A percentile compares a stretch with the other conserved stretches of the same genome.
Evolutionary conservation across 345 rosid species (phyloP).

Genomic region (Syzygium aromaticum): DNA sequence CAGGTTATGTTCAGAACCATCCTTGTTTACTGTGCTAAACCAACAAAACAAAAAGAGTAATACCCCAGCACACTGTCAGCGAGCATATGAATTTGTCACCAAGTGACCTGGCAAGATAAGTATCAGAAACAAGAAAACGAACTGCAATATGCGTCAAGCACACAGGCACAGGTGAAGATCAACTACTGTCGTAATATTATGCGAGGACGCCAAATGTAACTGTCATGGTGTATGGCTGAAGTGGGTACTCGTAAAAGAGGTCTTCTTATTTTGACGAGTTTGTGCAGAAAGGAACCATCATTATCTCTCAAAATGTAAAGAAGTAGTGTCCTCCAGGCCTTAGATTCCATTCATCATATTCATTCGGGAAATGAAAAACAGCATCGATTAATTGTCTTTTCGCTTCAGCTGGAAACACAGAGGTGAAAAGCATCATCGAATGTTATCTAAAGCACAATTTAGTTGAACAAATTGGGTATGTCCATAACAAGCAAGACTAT

Average conservation of each 20-base stretch:
- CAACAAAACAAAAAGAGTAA: too few relatives aligned
- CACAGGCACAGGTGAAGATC: too few relatives aligned
- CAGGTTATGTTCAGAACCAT: too few relatives aligned
- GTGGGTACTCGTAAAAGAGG: conserved; percentile 79
- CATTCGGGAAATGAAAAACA: conserved; percentile 36
- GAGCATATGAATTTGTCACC: too few relatives aligned
- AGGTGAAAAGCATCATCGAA: background rate
- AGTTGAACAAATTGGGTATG: background rate
- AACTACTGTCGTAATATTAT: too few relatives aligned
- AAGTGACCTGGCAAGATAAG: too few relatives aligned
- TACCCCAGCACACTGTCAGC: too few relatives aligned
- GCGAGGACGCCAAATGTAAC: conserved; percentile 13
- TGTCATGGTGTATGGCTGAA: conserved; percentile 78
- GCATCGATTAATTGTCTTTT: conserved; percentile 20
- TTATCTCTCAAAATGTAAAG: conserved; percentile 53
- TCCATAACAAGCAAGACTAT: too few relatives aligned
- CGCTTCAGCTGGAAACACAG: conserved; percentile 60
- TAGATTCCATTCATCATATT: conserved; percentile 73
- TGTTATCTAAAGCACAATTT: too few relatives aligned
- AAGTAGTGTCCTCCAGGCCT: conserved; percentile 87
- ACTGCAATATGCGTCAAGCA: too few relatives aligned
- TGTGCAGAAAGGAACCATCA: conserved; percentile 61
- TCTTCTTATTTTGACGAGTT: conserved; percentile 4
- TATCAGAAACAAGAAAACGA: too few relatives aligned
- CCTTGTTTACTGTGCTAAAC: too few relatives aligned